These are phyloP conservation scores for Phanerodontia chrysosporium DNA, from an alignment of 768 basidiomycete species.

Conservation along the genomic window DNA sequence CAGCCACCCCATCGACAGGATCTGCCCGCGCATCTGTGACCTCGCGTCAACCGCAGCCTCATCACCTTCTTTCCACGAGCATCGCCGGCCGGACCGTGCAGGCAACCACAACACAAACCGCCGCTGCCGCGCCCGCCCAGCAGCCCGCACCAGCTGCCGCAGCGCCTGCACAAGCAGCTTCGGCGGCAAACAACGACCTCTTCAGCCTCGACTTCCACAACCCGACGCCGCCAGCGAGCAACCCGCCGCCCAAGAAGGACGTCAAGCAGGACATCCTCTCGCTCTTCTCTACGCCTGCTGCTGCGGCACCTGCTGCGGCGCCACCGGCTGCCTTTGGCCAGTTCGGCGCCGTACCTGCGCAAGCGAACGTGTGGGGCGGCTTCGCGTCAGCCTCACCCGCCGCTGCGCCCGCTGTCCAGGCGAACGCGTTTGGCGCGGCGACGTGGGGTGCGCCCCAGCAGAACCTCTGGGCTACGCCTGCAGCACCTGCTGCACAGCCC, in stretches of 20 bases:
- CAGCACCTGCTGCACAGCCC: conserved; percentile 30
- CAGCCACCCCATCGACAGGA: background rate
- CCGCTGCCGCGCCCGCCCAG: conserved; percentile 8
- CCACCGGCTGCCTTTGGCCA: conserved; percentile 22
- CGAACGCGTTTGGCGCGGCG: conserved; percentile 37
- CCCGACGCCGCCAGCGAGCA: conserved; percentile 37
- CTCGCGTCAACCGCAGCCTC: conserved; percentile 46
- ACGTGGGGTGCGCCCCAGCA: conserved; percentile 24
- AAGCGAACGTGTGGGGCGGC: conserved; percentile 23
- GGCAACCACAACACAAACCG: conserved; percentile 3
- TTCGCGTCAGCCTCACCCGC: conserved; percentile 22
- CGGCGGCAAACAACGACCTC: conserved; percentile 54
- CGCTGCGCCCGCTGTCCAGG: conserved; percentile 32
- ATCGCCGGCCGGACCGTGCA: conserved; percentile 16
- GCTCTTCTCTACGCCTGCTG: conserved; percentile 56
- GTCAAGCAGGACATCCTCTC: conserved; percentile 84
- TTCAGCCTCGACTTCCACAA: conserved; percentile 86
- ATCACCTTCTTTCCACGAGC: conserved; percentile 48
- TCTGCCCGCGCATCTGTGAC: conserved; percentile 16
- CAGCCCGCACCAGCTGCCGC: conserved; percentile 20
- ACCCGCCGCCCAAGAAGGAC: conserved; percentile 53
- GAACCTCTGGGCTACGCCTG: conserved; percentile 32
- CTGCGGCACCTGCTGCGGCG: conserved; percentile 24
- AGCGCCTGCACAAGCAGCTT: conserved; percentile 20
- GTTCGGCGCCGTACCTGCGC: conserved; percentile 13